Evolutionary conservation across 2,329 filamentous ascomycete genomes (phyloP).

Genomic region (Erysiphe pulchra): DNA sequence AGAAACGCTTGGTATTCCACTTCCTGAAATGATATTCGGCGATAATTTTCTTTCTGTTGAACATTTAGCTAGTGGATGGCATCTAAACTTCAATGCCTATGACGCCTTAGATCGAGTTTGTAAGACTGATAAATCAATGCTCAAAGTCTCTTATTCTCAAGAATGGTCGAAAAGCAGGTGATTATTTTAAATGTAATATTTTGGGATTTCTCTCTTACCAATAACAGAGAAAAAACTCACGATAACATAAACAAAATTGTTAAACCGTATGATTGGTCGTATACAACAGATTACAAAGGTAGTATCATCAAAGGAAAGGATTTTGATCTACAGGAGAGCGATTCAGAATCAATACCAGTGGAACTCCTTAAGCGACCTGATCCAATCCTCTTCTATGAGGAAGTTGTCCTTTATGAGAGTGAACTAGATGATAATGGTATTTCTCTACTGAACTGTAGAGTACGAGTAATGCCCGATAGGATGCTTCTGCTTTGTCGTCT

Average conservation of each 20-base stretch:
- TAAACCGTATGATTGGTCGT: slow-evolving; percentile 95
- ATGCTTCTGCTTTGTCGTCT: slow-evolving; percentile 66
- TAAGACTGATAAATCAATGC: slow-evolving; percentile 75
- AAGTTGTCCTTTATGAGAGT: slow-evolving; percentile 89
- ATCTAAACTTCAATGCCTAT: slow-evolving; percentile 55
- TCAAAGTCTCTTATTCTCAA: slow-evolving; percentile 77
- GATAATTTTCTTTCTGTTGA: slow-evolving; percentile 64
- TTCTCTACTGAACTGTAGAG: slow-evolving; percentile 67
- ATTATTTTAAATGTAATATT: background rate
- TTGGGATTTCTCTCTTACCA: slow-evolving; percentile 2
- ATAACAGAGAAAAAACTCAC: slow-evolving; percentile 47
- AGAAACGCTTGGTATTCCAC: slow-evolving; percentile 52
- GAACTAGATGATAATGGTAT: slow-evolving; percentile 96
- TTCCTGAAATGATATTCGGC: slow-evolving; percentile 98
- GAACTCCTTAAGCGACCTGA: slow-evolving; percentile 71
- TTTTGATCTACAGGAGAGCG: slow-evolving; percentile 6
- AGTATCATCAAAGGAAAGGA: slow-evolving; percentile 22
- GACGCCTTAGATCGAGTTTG: slow-evolving; percentile 78
- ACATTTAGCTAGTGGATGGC: slow-evolving; percentile 53
- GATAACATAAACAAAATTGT: slow-evolving; percentile 80
- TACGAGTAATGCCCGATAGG: slow-evolving; percentile 74
- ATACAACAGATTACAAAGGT: slow-evolving; percentile 69
- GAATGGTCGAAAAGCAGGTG: slow-evolving; percentile 40
- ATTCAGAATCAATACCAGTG: slow-evolving; percentile 38
- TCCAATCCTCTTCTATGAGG: slow-evolving; percentile 89